Evolutionary conservation across 2,329 filamentous ascomycete genomes (phyloP).

Genomic region (Scedosporium boydii): DNA sequence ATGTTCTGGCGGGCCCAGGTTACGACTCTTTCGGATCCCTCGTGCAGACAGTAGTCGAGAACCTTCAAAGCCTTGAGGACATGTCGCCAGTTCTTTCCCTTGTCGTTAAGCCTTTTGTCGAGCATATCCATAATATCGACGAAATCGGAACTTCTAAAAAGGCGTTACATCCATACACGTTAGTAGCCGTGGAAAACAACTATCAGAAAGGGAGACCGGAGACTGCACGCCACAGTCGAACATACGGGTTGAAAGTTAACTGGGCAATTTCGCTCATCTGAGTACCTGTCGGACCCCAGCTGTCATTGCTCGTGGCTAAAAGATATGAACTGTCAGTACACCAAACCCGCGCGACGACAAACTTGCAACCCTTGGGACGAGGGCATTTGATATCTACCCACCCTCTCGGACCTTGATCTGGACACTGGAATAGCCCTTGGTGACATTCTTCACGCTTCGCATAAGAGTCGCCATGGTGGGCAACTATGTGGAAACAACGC

Average conservation of each 20-base stretch:
- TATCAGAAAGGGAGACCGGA: background rate
- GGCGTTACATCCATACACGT: background rate
- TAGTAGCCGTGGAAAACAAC: background rate
- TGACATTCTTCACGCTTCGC: constrained; percentile 97
- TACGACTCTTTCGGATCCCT: constrained; percentile 91
- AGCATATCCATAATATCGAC: constrained; percentile 99
- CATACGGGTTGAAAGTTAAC: constrained; percentile 95
- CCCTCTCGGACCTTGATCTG: constrained; percentile 99
- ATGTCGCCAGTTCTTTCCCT: constrained; percentile 99
- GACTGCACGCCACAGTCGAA: constrained; percentile 9
- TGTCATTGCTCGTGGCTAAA: constrained; percentile 92
- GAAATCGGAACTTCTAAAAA: constrained; percentile 77
- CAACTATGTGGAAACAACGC: constrained; percentile 7
- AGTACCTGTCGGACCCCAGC: constrained; percentile 94
- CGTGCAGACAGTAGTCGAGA: constrained; percentile 93
- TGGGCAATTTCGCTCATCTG: constrained; percentile 99
- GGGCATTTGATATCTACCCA: constrained; percentile 33
- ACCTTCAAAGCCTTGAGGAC: constrained; percentile 97
- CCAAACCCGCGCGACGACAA: background rate
- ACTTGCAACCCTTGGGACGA: constrained; percentile 13
- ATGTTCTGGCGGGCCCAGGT: constrained; percentile 98
- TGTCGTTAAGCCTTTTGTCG: constrained; percentile 96
- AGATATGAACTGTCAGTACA: constrained; percentile 3
- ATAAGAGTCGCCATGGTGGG: constrained; percentile 88
- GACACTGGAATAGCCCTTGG: constrained; percentile 92